These are phyloP conservation scores for Paraleonurus japonicus DNA, from an alignment of 257 asterid species.

Conservation along the genomic window DNA sequence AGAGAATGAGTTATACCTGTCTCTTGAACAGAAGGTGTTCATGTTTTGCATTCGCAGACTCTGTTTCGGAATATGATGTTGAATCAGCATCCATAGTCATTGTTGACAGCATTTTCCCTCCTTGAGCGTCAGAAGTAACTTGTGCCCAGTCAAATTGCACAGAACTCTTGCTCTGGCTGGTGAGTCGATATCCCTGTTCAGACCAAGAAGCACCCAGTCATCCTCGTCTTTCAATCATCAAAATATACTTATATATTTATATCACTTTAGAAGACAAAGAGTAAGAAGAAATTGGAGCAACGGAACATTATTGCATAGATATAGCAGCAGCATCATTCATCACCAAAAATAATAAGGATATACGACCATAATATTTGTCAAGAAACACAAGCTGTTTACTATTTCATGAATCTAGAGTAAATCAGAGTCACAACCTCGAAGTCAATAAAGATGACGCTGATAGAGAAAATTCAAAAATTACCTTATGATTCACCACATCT, in stretches of 20 bases:
- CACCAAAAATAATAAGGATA: slow-evolving; percentile 1
- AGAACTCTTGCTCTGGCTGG: slow-evolving; percentile 63
- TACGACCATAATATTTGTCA: background rate
- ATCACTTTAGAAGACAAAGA: background rate
- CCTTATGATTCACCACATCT: slow-evolving; percentile 71
- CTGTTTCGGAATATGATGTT: slow-evolving; percentile 36
- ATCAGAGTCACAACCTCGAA: slow-evolving; percentile 12
- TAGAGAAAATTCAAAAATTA: slow-evolving; percentile 30
- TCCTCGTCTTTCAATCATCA: background rate
- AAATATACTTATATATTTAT: background rate
- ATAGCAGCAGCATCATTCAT: slow-evolving; percentile 1
- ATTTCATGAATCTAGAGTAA: background rate
- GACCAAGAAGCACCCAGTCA: slow-evolving; percentile 27
- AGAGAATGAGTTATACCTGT: slow-evolving; percentile 50
- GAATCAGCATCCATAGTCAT: slow-evolving; percentile 74
- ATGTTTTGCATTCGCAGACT: slow-evolving; percentile 34
- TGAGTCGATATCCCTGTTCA: slow-evolving; percentile 68
- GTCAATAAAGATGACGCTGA: background rate
- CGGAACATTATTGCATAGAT: background rate
- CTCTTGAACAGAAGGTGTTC: slow-evolving; percentile 62
- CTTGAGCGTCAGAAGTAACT: slow-evolving; percentile 56
- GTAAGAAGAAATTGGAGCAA: slow-evolving; percentile 12
- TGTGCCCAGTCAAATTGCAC: slow-evolving; percentile 65
- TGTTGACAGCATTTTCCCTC: slow-evolving; percentile 69
- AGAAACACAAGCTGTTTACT: slow-evolving; percentile 4